Evolutionary conservation across 2,329 filamentous ascomycete species (phyloP).

Genomic region (Cercospora citrullina): DNA sequence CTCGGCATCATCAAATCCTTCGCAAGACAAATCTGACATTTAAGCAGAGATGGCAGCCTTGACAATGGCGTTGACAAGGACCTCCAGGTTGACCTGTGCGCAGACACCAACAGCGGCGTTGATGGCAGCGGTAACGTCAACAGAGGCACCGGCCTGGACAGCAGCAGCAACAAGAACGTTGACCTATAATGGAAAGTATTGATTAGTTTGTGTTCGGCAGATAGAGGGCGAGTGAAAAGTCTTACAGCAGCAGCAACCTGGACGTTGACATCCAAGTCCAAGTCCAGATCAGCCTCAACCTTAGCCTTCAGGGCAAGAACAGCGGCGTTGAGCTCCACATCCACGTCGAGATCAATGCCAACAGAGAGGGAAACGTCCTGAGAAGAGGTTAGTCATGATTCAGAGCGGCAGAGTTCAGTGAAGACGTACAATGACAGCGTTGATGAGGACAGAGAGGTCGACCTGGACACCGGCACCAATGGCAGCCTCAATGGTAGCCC

Average conservation of each 20-base stretch:
- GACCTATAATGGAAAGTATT: not conserved
- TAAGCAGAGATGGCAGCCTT: not conserved
- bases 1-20: not conserved
- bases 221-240: not conserved
- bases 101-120: not conserved
- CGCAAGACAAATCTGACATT: not conserved
- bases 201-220: not conserved
- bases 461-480: not conserved
- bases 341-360: not conserved
- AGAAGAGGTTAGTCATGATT: not conserved
- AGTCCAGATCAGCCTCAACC: not conserved
- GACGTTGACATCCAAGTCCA: not conserved
- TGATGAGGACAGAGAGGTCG: conserved; percentile 1
- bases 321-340: not conserved
- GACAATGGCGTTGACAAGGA: not conserved
- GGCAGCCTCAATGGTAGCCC: not conserved
- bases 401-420: not conserved
- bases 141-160: not conserved
- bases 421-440: not conserved
- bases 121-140: not conserved
- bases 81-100: not conserved
- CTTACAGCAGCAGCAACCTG: not conserved
- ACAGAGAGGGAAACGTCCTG: not conserved
- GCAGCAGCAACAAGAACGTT: not conserved
- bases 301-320: not conserved